Evolutionary conservation across 2,329 filamentous ascomycete species (phyloP).

Genomic region (Pseudonectria foliicola): DNA sequence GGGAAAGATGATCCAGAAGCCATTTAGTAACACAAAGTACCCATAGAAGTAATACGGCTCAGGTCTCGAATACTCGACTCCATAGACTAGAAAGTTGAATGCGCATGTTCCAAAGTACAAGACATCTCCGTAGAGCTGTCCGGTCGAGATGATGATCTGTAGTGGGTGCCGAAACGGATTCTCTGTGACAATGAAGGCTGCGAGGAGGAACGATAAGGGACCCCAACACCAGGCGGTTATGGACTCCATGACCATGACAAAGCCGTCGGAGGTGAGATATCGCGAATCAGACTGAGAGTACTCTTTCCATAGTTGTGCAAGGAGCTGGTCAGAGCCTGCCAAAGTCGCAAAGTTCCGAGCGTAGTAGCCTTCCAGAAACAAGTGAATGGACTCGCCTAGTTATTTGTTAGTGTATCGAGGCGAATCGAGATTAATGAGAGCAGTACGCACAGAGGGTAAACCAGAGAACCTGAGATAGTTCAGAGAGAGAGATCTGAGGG

Average conservation of each 20-base stretch:
- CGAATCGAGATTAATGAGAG: too few species aligned
- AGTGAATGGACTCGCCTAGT: too few species aligned
- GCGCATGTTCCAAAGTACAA: slow-evolving; percentile 44
- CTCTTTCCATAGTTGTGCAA: slow-evolving; percentile 52
- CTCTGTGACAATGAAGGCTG: slow-evolving; percentile 35
- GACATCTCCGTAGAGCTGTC: slow-evolving; percentile 45
- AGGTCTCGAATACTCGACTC: slow-evolving; percentile 40
- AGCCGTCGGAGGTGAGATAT: slow-evolving; percentile 45
- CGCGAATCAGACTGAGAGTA: slow-evolving; percentile 51
- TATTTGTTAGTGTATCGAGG: too few species aligned
- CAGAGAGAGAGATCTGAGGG: too few species aligned
- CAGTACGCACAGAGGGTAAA: too few species aligned
- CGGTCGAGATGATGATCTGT: slow-evolving; percentile 39
- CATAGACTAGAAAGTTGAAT: slow-evolving; percentile 33
- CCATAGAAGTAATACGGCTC: slow-evolving; percentile 46
- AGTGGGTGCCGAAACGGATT: slow-evolving; percentile 42
- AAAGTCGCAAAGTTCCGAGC: slow-evolving; percentile 36
- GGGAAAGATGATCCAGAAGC: slow-evolving; percentile 48
- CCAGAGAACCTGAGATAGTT: too few species aligned
- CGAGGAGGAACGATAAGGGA: slow-evolving; percentile 42
- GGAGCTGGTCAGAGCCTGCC: slow-evolving; percentile 32
- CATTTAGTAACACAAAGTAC: slow-evolving; percentile 46
- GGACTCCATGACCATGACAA: slow-evolving; percentile 50
- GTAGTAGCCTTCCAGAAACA: slow-evolving; percentile 37
- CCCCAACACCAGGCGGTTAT: slow-evolving; percentile 48